Conservation (phyloP, 2,329 filamentous ascomycete species). For the Talaromyces sp. region DNA sequence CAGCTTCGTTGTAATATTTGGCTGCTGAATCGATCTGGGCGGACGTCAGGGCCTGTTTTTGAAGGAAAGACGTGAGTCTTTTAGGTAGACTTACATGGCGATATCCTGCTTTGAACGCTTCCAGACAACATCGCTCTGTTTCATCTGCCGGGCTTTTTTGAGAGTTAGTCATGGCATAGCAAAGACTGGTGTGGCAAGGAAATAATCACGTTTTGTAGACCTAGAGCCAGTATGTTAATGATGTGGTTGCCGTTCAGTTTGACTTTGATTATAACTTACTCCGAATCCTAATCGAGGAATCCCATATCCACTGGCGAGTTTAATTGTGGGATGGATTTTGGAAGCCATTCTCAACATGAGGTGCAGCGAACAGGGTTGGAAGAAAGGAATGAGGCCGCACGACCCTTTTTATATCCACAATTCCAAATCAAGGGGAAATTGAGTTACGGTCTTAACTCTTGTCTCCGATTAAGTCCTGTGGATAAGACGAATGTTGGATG, state of each 20-base stretch:
- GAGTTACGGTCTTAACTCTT: not conserved
- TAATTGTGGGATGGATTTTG: conserved; percentile 40
- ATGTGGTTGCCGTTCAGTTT: not conserved
- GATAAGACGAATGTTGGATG: not conserved
- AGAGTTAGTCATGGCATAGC: not conserved
- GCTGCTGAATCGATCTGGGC: conserved; percentile 57
- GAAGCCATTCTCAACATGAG: conserved; percentile 15
- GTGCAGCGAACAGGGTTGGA: not conserved
- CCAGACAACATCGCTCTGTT: conserved; percentile 22
- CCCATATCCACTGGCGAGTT: conserved; percentile 59
- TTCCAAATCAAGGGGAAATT: not conserved
- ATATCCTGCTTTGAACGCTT: conserved; percentile 21
- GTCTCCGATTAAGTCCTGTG: conserved; percentile 1
- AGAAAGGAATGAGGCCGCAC: not conserved
- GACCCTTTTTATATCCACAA: not conserved
- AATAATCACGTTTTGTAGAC: conserved; percentile 22
- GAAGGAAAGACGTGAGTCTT: too few relatives aligned
- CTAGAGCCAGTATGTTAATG: conserved; percentile 10
- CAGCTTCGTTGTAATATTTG: conserved; percentile 68
- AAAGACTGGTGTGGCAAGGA: not conserved
- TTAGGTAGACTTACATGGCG: conserved; percentile 17
- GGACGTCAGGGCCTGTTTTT: not conserved
- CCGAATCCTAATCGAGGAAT: conserved; percentile 63
- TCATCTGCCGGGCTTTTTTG: conserved; percentile 16
- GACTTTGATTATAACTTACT: conserved; percentile 37